Conservation (phyloP, 805 yeast species). For the Wickerhamomyces bovis region DNA sequence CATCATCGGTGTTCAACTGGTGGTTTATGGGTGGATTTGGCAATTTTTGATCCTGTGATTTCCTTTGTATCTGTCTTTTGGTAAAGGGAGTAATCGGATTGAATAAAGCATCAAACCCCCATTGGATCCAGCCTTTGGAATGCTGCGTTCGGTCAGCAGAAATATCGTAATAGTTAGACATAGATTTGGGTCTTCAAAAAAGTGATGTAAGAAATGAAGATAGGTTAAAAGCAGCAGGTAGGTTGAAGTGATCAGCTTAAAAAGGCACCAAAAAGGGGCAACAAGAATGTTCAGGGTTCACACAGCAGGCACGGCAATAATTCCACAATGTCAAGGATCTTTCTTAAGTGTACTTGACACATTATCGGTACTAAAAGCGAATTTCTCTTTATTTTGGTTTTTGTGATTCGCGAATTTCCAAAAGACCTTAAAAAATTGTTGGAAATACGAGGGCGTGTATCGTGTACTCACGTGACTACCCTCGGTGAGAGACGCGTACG, state of each 20-base stretch:
- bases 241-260: neutral
- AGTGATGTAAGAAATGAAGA: neutral
- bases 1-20: neutral
- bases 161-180: neutral
- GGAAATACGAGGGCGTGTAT: too few species aligned
- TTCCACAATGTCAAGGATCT: neutral
- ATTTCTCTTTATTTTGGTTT: neutral
- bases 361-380: neutral
- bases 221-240: neutral
- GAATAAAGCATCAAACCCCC: neutral
- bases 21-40: neutral
- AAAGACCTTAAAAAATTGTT: neutral
- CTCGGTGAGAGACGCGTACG: too few species aligned
- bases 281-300: neutral
- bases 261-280: too few species aligned
- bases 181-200: neutral
- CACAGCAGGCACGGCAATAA: neutral
- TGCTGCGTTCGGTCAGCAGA: neutral
- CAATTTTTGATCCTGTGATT: neutral
- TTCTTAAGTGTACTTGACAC: neutral
- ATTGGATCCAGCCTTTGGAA: neutral
- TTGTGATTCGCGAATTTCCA: neutral
- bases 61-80: neutral
- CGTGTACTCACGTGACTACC: too few species aligned
- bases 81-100: neutral